phyloP scores from a whole-genome alignment of 805 yeast species.

The Yarrowia deformans region DNA sequence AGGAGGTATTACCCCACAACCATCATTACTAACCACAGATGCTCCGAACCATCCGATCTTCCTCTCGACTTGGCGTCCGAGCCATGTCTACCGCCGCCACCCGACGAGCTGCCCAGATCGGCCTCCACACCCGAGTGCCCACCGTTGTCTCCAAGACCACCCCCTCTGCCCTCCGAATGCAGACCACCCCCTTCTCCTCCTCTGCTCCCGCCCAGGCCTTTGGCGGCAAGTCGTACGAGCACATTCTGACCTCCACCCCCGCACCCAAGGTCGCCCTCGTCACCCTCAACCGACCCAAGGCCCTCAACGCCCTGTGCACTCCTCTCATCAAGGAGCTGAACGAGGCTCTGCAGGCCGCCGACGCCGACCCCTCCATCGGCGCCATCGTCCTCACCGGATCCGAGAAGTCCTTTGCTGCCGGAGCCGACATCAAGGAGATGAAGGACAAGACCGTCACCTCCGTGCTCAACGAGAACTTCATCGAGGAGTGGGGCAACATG shows the following conservation, averaged over 20 bases:
- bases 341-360: slow-evolving; percentile 52
- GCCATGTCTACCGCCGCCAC: slow-evolving; percentile 33
- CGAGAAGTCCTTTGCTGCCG: slow-evolving; percentile 61
- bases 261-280: slow-evolving; percentile 53
- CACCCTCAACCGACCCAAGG: slow-evolving; percentile 56
- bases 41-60: slow-evolving; percentile 35
- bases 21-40: slow-evolving; percentile 18
- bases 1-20: neutral
- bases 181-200: slow-evolving; percentile 23
- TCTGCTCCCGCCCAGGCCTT: slow-evolving; percentile 27
- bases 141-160: neutral
- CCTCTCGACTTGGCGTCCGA: slow-evolving; percentile 39
- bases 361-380: slow-evolving; percentile 52
- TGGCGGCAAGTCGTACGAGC: slow-evolving; percentile 47
- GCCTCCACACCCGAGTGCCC: slow-evolving; percentile 34
- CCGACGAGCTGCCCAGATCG: slow-evolving; percentile 39
- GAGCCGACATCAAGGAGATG: slow-evolving; percentile 65
- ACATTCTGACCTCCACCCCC: slow-evolving; percentile 53
- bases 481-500: slow-evolving; percentile 54
- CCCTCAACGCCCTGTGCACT: slow-evolving; percentile 54
- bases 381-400: slow-evolving; percentile 60
- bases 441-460: slow-evolving; percentile 52
- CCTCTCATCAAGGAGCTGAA: slow-evolving; percentile 53
- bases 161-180: slow-evolving; percentile 5
- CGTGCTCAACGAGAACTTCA: slow-evolving; percentile 51